Evolutionary conservation across 1,284 basidiomycete genomes (phyloP), one percentile per base, ranked within the genome.

Genomic region (Apiotrichum sp.): DNA sequence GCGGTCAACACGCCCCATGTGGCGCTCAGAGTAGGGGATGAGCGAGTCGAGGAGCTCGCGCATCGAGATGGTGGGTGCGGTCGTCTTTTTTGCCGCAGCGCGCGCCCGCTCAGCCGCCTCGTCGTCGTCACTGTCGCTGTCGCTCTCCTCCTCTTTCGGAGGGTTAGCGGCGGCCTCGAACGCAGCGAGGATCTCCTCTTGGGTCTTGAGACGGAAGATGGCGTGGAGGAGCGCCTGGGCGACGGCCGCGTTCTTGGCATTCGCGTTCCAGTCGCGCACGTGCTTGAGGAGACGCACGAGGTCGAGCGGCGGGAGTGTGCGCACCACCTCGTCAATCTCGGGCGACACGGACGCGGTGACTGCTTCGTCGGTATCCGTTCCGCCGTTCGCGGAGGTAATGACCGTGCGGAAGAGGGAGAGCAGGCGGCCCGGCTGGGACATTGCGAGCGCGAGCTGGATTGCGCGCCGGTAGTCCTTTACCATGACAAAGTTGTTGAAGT

Each of bases 1-100:
- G 65, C 86, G 83, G 63, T 96, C 91, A 71, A 93, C 83, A 58
- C 95, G 80, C 34, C 84, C 77, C 47, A 93, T 83, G 76, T 98
- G 95, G 47, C 95, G 82, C 72, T 95, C 89, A 9, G 93, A 95
- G 73, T 98, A 98, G 8, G 95, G 91, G 53, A 97, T 82, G 53
- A 97, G 77, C 2, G 84, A 87, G 47, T 93, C 90, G 5, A 97
- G 75, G 55, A 96, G 73, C 57, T 93, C 89, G 65, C 84, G 86
- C 56, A 88, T 70, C n/a, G 56, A 58, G 41, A 66, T 62, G 2
- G 64, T 61, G 16, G 55, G 55, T n/a, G 56, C 55, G 35, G 56
- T 47, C 22, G 55, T 45, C 44, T 53, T 55, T 45, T 52, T 38
- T 13, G 55, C 55, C 16, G 16, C 36, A 56, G 61, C 45, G 50